Evolutionary conservation across 2,329 filamentous ascomycete genomes (phyloP), one percentile per base, ranked within the genome.

Genomic region (Ophiostoma novo-ulmi): DNA sequence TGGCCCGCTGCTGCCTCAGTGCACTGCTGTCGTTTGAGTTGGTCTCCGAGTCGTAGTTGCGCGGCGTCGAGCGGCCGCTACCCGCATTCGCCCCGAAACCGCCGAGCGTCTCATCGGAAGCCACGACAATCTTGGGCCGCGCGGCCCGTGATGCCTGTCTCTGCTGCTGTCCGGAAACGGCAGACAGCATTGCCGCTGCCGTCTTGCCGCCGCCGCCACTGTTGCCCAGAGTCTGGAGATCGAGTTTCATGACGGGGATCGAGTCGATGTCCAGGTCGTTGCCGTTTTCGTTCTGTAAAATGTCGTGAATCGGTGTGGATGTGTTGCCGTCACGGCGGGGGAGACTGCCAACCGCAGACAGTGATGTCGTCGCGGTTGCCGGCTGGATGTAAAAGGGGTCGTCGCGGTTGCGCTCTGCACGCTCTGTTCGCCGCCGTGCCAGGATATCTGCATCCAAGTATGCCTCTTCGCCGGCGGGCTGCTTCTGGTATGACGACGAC

Each of bases 201-300:
- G 39, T 48, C 39, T 48, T 44, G n/a, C 41, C 31, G 7, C 65
- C 35, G 20, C 70, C 39, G 3, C 70, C 38, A 2, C 70, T 61
- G 68, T 75, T 75, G 55, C 78, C 79, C 10, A 85, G 78, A 72
- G 85, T 85, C 41, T 89, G 89, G 8, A 97, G 85, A 73, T 96
- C 89, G 66, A 99, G 85, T 77, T 97, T 89, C 88, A 99, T 95
- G 76, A 99, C 94, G 1, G 95, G 95, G 75, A 99, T 99, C 1
- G 92, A 88, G 79, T 99, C 95, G 63, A 99, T 90, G 77, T 99
- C 94, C 10, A 98, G 82, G 64, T 91, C 90, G 2, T 90, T 88
- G 1, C 89, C 90, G 77, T 94, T 94, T 71, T 88, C 88, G 71
- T 85, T 88, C 71, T 88, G 85, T 3, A 91, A 82, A 71, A 95